Percentiles rank a stretch among this genome's conserved stretches.
Evolutionary conservation across 768 basidiomycete species (phyloP).

Genomic region (Boletus pseudo-olivaceus): DNA sequence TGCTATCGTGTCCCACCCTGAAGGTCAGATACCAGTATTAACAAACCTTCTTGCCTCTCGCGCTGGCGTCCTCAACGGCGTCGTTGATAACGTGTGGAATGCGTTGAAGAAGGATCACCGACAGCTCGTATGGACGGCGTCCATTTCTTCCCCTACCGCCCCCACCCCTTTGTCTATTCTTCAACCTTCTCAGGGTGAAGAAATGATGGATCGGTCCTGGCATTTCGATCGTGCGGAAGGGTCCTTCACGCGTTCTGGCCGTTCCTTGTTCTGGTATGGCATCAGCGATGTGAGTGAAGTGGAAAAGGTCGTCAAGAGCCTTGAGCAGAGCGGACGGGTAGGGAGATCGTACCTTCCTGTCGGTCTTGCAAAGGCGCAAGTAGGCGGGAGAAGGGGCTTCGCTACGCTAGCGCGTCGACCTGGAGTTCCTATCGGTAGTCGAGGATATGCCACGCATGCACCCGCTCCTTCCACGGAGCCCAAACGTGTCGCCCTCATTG

Average conservation of each 20-base stretch:
- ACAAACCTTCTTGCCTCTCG: constrained; percentile 89
- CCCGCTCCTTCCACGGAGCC: constrained; percentile 48
- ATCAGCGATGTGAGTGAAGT: constrained; percentile 89
- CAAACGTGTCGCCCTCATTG: constrained; percentile 93
- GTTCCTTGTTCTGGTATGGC: constrained; percentile 97
- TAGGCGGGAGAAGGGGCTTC: constrained; percentile 21
- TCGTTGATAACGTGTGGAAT: constrained; percentile 95
- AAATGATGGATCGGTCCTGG: constrained; percentile 82
- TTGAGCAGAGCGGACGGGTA: constrained; percentile 78
- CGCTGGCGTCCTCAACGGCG: constrained; percentile 87
- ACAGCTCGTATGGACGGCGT: constrained; percentile 96
- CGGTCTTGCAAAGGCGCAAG: constrained; percentile 15
- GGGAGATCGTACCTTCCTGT: constrained; percentile 82
- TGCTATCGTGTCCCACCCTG: constrained; percentile 90
- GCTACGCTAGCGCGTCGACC: constrained; percentile 27
- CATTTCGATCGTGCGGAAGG: constrained; percentile 99
- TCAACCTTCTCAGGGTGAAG: constrained; percentile 59
- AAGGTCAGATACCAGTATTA: constrained; percentile 85
- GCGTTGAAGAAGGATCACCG: constrained; percentile 95
- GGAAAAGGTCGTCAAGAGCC: constrained; percentile 73
- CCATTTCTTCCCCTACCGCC: constrained; percentile 37
- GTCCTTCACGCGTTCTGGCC: constrained; percentile 91
- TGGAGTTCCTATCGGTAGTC: constrained; percentile 43
- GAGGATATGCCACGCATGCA: constrained; percentile 79
- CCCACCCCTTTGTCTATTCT: constrained; percentile 3